These are phyloP conservation scores for Myriosclerotinia scirpicola DNA, from an alignment of 2,329 filamentous ascomycete species.

Conservation along the genomic window DNA sequence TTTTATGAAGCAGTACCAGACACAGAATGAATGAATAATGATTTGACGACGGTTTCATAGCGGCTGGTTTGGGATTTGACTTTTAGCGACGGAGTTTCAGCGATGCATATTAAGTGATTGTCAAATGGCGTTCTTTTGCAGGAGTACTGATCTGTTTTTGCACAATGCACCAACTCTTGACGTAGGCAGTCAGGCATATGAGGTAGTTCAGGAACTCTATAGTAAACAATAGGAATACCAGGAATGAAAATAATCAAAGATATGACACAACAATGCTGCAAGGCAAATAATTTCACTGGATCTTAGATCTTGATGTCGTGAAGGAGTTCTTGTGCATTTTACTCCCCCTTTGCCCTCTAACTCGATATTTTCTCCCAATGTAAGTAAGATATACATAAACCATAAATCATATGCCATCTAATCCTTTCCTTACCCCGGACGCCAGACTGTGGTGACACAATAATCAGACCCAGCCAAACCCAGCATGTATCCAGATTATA, in stretches of 20 bases:
- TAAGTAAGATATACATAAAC: neutral
- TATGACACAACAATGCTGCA: neutral
- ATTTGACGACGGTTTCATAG: conserved; percentile 1
- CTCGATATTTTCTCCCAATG: neutral
- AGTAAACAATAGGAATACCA: neutral
- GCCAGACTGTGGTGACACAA: conserved; percentile 11
- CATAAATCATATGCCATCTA: neutral
- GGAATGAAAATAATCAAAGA: neutral
- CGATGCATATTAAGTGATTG: neutral
- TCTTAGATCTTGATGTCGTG: neutral
- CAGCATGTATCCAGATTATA: conserved; percentile 6
- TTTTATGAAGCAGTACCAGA: conserved; percentile 58
- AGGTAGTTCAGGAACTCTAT: neutral
- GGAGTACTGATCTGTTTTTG: neutral
- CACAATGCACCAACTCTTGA: neutral
- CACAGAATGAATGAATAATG: conserved; percentile 24
- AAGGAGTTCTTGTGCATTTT: neutral
- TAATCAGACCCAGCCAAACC: conserved; percentile 7
- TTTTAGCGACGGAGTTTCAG: conserved; percentile 18
- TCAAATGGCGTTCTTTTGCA: conserved; percentile 1
- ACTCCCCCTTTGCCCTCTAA: neutral
- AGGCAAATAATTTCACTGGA: neutral
- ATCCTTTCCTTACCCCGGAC: conserved; percentile 6
- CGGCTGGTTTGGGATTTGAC: neutral
- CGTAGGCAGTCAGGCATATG: neutral